Conservation (phyloP, 495 filamentous ascomycete genomes). For the Tuber calosporum region DNA sequence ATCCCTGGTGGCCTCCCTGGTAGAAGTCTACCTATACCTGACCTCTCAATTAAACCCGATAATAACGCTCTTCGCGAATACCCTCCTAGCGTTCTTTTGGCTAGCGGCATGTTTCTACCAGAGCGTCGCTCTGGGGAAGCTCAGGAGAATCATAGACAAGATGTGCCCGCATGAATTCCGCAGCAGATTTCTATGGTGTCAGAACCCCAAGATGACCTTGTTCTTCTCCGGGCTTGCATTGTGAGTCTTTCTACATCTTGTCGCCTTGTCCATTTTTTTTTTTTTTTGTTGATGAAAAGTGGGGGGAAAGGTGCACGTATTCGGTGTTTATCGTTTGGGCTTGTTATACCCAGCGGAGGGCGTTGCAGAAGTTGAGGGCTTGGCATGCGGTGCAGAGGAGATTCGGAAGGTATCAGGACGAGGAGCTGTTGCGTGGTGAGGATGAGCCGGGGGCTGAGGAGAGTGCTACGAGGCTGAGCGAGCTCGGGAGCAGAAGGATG, state of each 20-base stretch:
- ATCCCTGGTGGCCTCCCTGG: conserved; percentile 8
- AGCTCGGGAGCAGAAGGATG: not conserved
- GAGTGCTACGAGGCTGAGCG: not conserved
- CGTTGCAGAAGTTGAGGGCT: not conserved
- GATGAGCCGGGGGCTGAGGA: not conserved
- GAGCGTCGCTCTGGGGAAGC: conserved; percentile 13
- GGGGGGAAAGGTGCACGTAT: not conserved
- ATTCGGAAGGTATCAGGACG: not conserved
- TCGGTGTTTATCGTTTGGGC: not conserved
- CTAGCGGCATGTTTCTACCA: conserved; percentile 22
- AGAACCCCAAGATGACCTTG: conserved; percentile 27
- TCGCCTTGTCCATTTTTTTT: not conserved
- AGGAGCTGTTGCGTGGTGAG: not conserved
- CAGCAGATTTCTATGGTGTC: conserved; percentile 29
- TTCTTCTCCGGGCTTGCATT: conserved; percentile 15
- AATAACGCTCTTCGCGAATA: conserved; percentile 19
- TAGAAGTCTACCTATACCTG: conserved; percentile 7
- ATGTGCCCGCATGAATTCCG: conserved; percentile 24
- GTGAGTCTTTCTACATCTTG: conserved; percentile 3
- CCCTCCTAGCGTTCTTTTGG: conserved; percentile 23
- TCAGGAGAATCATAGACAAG: conserved; percentile 15
- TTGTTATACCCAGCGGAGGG: not conserved
- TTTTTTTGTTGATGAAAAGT: not conserved
- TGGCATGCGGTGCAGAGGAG: not conserved
- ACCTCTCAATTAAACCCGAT: conserved; percentile 17